Base-by-base conservation (phyloP, 805 yeast genomes). In the Candida fluviatilis region DNA sequence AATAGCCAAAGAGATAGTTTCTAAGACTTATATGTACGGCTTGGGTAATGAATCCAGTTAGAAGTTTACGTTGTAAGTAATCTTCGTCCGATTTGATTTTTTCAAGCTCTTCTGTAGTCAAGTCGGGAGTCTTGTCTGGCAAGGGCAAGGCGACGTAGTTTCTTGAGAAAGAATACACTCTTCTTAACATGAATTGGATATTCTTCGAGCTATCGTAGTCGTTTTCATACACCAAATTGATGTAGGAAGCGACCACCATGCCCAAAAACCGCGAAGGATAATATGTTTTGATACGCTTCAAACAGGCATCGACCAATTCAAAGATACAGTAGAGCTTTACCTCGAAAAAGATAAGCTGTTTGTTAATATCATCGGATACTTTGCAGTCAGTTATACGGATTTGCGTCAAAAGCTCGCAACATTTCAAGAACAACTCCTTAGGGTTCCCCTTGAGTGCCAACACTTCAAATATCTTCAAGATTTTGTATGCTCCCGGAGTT, bases 211-310 rank as follows among this genome's bases (percentile, higher is more conserved):
- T 32, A 5, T 40, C 43, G 4, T 47, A 49, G 31, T 45, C 33
- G 44, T 78, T 77, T 6, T 55, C 45, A 24, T 70, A 64, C 12
- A 78, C 55, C 24, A 77, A 71, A 35, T 78, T 78, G 37, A 82
- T 60, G 26, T 81, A 56, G 0, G 88, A 69, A 1, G 83, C 55
- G 0, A 80, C 73, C 0, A 82, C 77, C 75, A 86, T 82, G 1
- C 83, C 72, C 34, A 90, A 62, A 52, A 85, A 89, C 44, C 84
- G 76, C 0, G 95, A 84, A 5, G 97, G 96, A 52, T 82, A 80
- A 14, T 77, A 55, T 0, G 95, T 84, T 27, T 69, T 64, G 43
- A 87, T 81, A 41, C 81, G 65, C 46, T 73, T 75, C 50, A 85
- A 55, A 30, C 80, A 75, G 31, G 78, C 66, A 13, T 64, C 69